A percentile compares a stretch with the other conserved stretches of the same genome.
Conservation (phyloP, 495 filamentous ascomycete species). For the Trichoderma reesei region DNA sequence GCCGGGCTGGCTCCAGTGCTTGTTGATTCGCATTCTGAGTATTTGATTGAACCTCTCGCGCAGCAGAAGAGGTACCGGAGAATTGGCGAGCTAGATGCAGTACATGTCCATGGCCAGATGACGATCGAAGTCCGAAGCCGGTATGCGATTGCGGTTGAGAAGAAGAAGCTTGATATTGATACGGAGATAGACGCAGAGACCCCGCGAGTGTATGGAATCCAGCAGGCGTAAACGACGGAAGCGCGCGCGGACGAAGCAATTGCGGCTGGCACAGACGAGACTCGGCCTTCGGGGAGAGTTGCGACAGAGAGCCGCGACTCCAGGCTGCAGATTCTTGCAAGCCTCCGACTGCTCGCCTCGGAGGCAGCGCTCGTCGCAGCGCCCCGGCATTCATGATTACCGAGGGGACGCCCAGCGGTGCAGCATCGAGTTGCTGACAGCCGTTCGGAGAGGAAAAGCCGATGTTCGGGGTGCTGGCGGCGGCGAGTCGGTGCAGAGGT, state of each 20-base stretch:
- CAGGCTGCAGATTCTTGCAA: neutral
- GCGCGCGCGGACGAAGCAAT: neutral
- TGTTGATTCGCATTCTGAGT: neutral
- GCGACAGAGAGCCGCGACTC: neutral
- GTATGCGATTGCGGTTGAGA: neutral
- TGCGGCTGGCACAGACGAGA: neutral
- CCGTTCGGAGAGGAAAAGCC: neutral
- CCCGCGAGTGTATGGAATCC: neutral
- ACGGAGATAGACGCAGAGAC: neutral
- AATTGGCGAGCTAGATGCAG: constrained; percentile 2
- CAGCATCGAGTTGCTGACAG: neutral
- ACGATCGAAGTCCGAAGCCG: neutral
- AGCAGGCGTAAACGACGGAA: neutral
- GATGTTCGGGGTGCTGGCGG: too few relatives aligned
- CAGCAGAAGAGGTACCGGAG: neutral
- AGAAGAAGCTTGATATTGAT: too few relatives aligned
- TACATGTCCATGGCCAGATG: neutral
- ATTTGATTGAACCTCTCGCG: neutral
- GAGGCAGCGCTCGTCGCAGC: constrained; percentile 9
- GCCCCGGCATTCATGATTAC: constrained; percentile 7
- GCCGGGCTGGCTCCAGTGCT: constrained; percentile 10
- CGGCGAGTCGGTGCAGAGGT: neutral
- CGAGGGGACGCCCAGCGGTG: constrained; percentile 5
- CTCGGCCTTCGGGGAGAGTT: neutral
- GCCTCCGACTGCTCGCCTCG: neutral